phyloP scores from a whole-genome alignment of 2,329 filamentous ascomycete genomes.

The Sclerotinia borealis region DNA sequence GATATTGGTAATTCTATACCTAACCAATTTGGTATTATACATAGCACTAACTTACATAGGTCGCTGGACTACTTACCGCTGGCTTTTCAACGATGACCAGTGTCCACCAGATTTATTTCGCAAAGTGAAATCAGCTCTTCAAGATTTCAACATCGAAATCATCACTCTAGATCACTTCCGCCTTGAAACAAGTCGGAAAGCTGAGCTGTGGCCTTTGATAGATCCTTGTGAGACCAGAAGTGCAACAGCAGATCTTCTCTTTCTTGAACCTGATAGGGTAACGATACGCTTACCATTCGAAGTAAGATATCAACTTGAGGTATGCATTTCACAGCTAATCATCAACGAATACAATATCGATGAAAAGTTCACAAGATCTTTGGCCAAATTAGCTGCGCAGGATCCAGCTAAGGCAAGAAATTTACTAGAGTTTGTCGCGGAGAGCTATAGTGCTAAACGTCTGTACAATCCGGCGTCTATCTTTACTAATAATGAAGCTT shows the following conservation, averaged over 20 bases:
- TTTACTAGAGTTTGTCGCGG: conserved; percentile 69
- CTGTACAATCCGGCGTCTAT: conserved; percentile 67
- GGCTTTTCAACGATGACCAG: conserved; percentile 40
- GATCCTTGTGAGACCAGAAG: conserved; percentile 22
- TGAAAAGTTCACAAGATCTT: conserved; percentile 56
- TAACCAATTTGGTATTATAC: neutral
- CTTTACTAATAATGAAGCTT: conserved; percentile 51
- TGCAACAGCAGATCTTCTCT: conserved; percentile 19
- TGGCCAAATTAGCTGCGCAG: conserved; percentile 45
- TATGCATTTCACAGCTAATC: conserved; percentile 75
- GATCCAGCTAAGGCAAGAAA: conserved; percentile 48
- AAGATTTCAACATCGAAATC: conserved; percentile 66
- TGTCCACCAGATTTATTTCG: conserved; percentile 19
- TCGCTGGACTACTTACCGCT: conserved; percentile 56
- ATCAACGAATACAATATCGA: conserved; percentile 72
- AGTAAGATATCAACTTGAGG: conserved; percentile 85
- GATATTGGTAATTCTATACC: conserved; percentile 43
- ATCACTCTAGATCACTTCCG: conserved; percentile 39
- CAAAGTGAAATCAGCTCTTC: conserved; percentile 38
- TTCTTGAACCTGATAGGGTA: conserved; percentile 27
- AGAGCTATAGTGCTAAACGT: conserved; percentile 45
- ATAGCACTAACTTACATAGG: conserved; percentile 34
- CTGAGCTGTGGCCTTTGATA: conserved; percentile 41
- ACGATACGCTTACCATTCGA: conserved; percentile 52
- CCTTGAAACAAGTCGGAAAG: conserved; percentile 32